Percentiles rank a stretch among this genome's conserved stretches.
phyloP scores from a whole-genome alignment of 306 rosid species.

The Quercus cerris region DNA sequence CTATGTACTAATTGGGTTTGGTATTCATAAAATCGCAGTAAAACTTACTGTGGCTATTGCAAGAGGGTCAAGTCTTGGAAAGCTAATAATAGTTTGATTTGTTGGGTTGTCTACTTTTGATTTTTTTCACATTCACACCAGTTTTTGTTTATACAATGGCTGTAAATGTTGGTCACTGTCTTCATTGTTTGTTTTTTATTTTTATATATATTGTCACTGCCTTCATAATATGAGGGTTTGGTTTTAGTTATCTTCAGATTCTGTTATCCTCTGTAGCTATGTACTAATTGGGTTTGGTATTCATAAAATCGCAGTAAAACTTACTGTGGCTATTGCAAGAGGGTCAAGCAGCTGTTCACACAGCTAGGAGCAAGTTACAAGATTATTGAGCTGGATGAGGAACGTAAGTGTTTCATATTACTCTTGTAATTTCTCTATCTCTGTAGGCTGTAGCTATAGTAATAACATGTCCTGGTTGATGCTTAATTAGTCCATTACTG shows the following conservation, averaged over 20 bases:
- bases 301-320: constrained; percentile 58
- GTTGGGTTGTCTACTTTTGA: too few relatives aligned
- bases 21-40: constrained; percentile 41
- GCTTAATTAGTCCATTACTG: not conserved
- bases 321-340: constrained; percentile 73
- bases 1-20: not conserved
- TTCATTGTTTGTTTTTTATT: too few relatives aligned
- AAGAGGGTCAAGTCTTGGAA: not conserved
- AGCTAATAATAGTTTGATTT: too few relatives aligned
- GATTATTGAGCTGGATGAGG: constrained; percentile 66
- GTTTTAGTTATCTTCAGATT: not conserved
- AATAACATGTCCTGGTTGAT: not conserved
- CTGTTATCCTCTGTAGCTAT: not conserved
- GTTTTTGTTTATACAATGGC: too few relatives aligned
- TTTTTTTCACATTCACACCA: too few relatives aligned
- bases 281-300: not conserved
- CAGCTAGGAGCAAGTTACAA: constrained; percentile 59
- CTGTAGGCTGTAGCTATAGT: not conserved
- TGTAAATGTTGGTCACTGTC: too few relatives aligned
- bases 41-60: constrained; percentile 84
- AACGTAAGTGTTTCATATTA: constrained; percentile 37
- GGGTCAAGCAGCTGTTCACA: constrained; percentile 58
- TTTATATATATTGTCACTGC: too few relatives aligned
- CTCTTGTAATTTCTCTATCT: not conserved
- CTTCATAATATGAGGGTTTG: too few relatives aligned